phyloP scores from a whole-genome alignment of 164 flowering plant species.

The Chimonanthus praecox region DNA sequence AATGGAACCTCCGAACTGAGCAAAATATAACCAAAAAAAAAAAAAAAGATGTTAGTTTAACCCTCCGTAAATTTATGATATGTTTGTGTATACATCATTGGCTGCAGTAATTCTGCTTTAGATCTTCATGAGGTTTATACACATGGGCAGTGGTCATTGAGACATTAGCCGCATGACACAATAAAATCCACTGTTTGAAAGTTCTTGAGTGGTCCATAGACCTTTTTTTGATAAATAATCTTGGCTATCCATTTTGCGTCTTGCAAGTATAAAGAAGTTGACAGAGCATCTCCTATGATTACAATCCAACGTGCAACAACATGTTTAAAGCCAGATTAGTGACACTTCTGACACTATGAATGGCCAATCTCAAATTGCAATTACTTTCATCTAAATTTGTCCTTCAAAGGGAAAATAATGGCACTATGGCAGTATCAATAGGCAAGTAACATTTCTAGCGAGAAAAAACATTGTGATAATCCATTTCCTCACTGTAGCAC shows the following conservation, averaged over 20 bases:
- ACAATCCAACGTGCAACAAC: not conserved
- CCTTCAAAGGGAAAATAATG: not conserved
- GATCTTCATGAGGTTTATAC: not conserved
- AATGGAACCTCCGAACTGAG: conserved; percentile 53
- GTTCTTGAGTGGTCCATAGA: not conserved
- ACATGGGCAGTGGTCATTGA: not conserved
- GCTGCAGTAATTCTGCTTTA: no score
- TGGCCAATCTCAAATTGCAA: not conserved
- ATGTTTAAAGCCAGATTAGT: not conserved
- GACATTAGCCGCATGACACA: not conserved
- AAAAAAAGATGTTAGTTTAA: not conserved
- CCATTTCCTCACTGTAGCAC: not conserved
- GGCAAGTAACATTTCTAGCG: not conserved
- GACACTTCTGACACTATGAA: not conserved
- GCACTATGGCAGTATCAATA: not conserved
- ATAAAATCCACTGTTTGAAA: not conserved
- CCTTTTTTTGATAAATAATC: not conserved
- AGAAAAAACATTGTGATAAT: no score
- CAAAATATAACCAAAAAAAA: not conserved
- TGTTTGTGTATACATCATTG: no score
- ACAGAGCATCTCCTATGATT: not conserved
- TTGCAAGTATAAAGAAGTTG: not conserved
- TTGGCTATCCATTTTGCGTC: not conserved
- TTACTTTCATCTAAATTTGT: not conserved
- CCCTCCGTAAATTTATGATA: not conserved